Percentiles rank a stretch among this genome's conserved stretches.
Evolutionary conservation across 1,284 basidiomycete species (phyloP).

Genomic region (Cutaneotrichosporon dermatis): DNA sequence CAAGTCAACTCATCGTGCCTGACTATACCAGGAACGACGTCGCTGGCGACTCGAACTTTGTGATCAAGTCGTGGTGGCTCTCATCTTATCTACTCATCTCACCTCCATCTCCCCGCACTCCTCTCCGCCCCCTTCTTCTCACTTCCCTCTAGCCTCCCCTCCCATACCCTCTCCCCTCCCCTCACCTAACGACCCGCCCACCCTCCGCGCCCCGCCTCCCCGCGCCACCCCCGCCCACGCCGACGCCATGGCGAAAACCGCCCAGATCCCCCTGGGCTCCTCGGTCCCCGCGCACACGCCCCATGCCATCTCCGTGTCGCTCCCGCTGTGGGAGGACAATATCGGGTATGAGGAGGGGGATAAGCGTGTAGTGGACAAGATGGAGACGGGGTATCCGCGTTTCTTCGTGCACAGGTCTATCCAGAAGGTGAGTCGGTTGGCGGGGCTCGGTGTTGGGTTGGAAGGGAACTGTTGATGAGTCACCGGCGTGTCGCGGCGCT

Average conservation of each 20-base stretch:
- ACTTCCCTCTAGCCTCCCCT: no score
- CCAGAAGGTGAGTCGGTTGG: conserved; percentile 61
- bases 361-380: conserved; percentile 70
- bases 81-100: no score
- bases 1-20: no score
- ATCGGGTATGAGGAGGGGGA: conserved; percentile 91
- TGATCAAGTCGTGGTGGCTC: no score
- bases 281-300: conserved; percentile 52
- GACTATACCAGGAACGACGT: no score
- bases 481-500: not conserved
- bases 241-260: conserved; percentile 9
- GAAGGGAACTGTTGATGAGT: not conserved
- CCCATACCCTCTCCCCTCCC: no score
- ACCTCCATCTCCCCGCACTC: no score
- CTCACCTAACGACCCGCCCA: no score
- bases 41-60: no score
- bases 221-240: not conserved
- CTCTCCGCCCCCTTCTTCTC: no score
- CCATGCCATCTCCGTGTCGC: conserved; percentile 95
- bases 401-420: conserved; percentile 93
- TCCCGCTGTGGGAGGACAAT: conserved; percentile 90
- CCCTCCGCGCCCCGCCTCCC: no score
- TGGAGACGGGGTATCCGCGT: conserved; percentile 93
- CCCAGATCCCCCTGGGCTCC: conserved; percentile 46
- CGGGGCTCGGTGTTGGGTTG: not conserved